phyloP scores from a whole-genome alignment of 208 protist species.

The Leishmania mexicana region DNA sequence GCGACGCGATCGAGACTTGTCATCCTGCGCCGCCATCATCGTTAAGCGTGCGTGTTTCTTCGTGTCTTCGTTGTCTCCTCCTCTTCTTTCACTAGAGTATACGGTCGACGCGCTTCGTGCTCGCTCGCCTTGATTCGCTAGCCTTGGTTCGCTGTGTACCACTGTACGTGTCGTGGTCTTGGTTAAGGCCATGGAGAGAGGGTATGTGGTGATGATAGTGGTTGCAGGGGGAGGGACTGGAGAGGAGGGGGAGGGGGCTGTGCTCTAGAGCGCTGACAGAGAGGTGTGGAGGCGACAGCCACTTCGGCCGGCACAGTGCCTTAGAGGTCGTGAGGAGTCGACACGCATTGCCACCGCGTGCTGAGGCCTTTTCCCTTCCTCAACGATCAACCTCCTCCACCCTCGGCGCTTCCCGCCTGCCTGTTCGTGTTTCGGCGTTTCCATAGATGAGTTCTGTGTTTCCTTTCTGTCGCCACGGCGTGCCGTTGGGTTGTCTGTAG shows the following conservation, averaged over 20 bases:
- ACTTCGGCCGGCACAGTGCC: background rate
- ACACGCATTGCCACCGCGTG: background rate
- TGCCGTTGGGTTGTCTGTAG: slow-evolving; percentile 12
- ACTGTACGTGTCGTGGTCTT: background rate
- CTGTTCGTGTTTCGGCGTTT: background rate
- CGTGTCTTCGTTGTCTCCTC: background rate
- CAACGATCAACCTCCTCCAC: background rate
- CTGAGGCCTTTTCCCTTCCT: background rate
- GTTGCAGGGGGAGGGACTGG: background rate
- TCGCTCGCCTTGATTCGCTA: background rate
- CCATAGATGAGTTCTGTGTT: background rate
- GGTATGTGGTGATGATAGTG: background rate
- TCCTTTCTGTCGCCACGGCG: background rate
- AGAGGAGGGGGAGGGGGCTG: background rate
- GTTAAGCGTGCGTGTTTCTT: background rate
- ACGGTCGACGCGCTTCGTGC: background rate
- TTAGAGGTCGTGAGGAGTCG: background rate
- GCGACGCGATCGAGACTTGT: background rate
- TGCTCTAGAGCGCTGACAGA: background rate
- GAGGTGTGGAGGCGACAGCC: background rate
- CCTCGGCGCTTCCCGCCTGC: too few relatives aligned
- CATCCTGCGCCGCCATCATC: background rate
- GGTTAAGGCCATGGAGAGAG: background rate
- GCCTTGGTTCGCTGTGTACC: background rate
- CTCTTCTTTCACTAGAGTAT: background rate